phyloP scores from a whole-genome alignment of 2,329 filamentous ascomycete species.

The Apiospora sp. region DNA sequence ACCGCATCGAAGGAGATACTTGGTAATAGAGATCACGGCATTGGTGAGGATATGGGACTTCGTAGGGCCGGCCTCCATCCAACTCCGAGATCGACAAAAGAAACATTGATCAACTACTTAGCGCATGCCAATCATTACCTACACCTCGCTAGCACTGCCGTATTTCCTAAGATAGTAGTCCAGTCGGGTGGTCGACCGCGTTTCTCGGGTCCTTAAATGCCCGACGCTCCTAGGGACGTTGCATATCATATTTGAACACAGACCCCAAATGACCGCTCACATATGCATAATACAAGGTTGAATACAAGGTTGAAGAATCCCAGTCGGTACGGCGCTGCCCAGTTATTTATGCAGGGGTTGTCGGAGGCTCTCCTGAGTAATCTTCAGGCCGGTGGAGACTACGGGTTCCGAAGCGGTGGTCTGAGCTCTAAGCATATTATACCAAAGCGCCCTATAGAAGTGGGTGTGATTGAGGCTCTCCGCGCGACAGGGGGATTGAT shows the following conservation, averaged over 20 bases:
- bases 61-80: not conserved
- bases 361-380: not conserved
- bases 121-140: not conserved
- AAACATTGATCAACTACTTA: not conserved
- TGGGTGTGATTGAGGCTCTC: not conserved
- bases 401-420: not conserved
- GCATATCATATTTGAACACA: not conserved
- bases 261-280: not conserved
- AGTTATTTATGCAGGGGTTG: not conserved
- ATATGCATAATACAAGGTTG: slow-evolving; percentile 6
- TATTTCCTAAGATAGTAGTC: no score
- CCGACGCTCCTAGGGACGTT: not conserved
- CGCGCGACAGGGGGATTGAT: not conserved
- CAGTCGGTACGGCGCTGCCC: not conserved
- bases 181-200: no score
- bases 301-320: not conserved
- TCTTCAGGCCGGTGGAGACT: not conserved
- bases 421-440: not conserved
- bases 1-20: not conserved
- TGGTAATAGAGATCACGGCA: not conserved
- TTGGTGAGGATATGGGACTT: not conserved
- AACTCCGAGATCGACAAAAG: not conserved
- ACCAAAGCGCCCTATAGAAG: not conserved
- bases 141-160: not conserved
- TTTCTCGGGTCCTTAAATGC: not conserved